Percentiles rank a stretch among this genome's conserved stretches.
These are phyloP conservation scores for Fraxinus albicans DNA, from an alignment of 305 asterid genomes.

Conservation along the genomic window DNA sequence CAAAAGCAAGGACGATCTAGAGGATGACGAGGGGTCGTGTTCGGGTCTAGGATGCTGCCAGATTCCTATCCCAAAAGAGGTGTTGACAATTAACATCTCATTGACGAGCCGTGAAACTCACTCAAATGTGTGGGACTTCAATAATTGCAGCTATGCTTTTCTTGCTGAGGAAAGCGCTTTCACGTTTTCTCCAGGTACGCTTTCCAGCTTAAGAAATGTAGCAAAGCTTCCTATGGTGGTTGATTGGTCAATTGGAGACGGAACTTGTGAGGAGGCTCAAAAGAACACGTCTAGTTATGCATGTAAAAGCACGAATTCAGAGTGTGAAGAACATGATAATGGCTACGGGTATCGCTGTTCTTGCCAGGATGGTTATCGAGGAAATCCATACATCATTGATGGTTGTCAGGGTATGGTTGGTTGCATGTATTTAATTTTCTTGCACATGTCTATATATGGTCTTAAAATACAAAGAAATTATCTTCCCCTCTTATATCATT, in stretches of 20 bases:
- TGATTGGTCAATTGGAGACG: constrained; percentile 36
- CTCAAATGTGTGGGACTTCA: neutral
- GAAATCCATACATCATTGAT: constrained; percentile 35
- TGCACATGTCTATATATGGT: neutral
- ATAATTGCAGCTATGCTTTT: constrained; percentile 32
- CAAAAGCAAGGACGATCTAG: constrained; percentile 3
- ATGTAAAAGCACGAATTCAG: constrained; percentile 21
- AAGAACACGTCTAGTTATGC: neutral
- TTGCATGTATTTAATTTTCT: too few species aligned
- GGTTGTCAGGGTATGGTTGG: constrained; percentile 29
- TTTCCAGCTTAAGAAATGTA: neutral
- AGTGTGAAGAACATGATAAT: constrained; percentile 22
- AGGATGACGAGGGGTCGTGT: constrained; percentile 22
- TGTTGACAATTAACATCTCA: neutral
- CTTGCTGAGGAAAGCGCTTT: constrained; percentile 23
- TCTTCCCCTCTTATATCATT: neutral
- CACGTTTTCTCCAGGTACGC: neutral
- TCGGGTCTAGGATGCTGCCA: constrained; percentile 44
- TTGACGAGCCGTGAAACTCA: neutral
- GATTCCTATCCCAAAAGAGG: constrained; percentile 26
- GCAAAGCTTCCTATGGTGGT: constrained; percentile 27
- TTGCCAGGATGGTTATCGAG: constrained; percentile 36
- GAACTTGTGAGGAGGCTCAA: constrained; percentile 25
- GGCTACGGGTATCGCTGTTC: constrained; percentile 40
- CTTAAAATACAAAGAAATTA: neutral